Base-by-base conservation (phyloP, 2,329 filamentous ascomycete genomes). In the Epichloe gansuensis region DNA sequence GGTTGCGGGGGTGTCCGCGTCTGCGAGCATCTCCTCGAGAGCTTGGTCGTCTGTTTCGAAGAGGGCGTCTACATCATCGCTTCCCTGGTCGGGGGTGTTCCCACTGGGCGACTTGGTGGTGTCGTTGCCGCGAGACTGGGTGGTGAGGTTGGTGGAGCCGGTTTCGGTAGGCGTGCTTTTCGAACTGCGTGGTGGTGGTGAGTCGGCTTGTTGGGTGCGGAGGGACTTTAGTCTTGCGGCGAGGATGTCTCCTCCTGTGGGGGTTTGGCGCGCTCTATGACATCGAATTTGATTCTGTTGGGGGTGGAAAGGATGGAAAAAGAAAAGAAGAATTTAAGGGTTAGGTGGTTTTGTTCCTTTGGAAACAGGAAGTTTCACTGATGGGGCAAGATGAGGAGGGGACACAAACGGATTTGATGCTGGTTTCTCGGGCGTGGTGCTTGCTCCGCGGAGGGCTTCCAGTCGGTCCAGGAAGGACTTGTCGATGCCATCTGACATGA, bases 381-480 rank as follows among this genome's bases (percentile, higher is more conserved):
- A 59, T 9, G 3, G n/a, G 45, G 15, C 8, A 3, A 35, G 9
- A 4, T 31, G n/a, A 34, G 41, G 9, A 21, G 44, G 3, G 35
- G 9, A 5, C 21, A 3, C 35, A 5, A 46, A 53, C 46, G 21
- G 28, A n/a, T 31, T 50, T 31, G 53, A 13, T 15, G 51, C 6
- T 28, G 25, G 53, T 23, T 51, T 52, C 31, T 52, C 42, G 58
- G 56, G 65, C 60, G 62, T 73, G 72, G 59, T 56, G 55, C 58
- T 62, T 25, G 58, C 56, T 23, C 66, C 67, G 47, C 67, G 64
- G 39, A 82, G 66, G 9, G 78, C 78, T 50, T 78, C 77, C 34
- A 82, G 68, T 34, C 78, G 73, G 53, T 77, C 73, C 23, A 81
- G 65, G 25, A 82, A 66, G 21, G 72, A 72, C 55, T 67, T 71